Base-by-base conservation (phyloP, 1,284 basidiomycete genomes). In the Sporisorium scitamineum region DNA sequence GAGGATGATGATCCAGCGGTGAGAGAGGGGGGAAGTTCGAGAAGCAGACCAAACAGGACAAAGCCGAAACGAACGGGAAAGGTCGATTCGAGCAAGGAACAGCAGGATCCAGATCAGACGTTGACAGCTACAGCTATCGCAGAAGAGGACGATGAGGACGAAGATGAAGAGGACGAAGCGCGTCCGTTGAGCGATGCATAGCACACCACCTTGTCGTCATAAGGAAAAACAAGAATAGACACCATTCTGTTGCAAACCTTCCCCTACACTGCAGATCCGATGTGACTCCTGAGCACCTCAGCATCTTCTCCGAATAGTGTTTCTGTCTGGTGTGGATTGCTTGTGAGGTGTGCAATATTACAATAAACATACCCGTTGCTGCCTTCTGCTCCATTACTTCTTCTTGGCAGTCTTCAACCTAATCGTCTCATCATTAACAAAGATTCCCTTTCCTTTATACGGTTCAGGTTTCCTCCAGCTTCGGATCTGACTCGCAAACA, bases 351-450 rank as follows among this genome's bases (percentile, higher is more conserved):
- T n/a, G n/a, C n/a, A n/a, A n/a, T n/a, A n/a, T n/a, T n/a, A 42
- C 5, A 42, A 20, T 42, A 47, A 24, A 26, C 10, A 34, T 34
- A 34, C 34, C 44, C 44, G 14, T 47, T 47, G 44, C 44, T 47
- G 41, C 5, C 13, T 3, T 42, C 11, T 42, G 22, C 32, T 13
- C 24, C 22, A 18, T 87, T 93, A 97, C 89, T 97, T 97, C 89
- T 97, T 97, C 89, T 95, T 96, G 68, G 95, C 91, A 71, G 91
- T 91, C 88, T 94, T 96, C 73, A 97, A 91, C 84, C 91, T 90
- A 80, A 97, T 92, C 52, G 91, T 92, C 87, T 98, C 95, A 78
- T 90, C 90, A 31, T 92, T 92, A 54, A 97, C 90, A 85, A 97
- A 97, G 75, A 98, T 91, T 69, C 95, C 95, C 92, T 87, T 87